These are phyloP conservation scores for Lactarius akahatsu DNA, from an alignment of 768 basidiomycete species.

Conservation along the genomic window DNA sequence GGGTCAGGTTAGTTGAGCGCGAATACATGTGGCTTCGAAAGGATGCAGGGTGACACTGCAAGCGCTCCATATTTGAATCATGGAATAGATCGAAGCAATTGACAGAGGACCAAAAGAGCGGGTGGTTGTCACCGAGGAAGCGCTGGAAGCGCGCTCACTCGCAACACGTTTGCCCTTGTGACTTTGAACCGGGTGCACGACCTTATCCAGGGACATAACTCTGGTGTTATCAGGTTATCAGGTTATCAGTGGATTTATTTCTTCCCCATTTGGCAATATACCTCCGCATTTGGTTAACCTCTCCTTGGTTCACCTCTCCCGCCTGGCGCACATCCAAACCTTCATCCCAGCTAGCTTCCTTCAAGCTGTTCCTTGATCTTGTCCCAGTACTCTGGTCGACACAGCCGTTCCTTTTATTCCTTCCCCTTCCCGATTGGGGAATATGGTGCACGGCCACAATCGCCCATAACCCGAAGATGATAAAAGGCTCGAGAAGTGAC, in stretches of 20 bases:
- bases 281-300: constrained; percentile 24
- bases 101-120: background rate
- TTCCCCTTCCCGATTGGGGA: constrained; percentile 11
- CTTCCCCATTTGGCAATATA: constrained; percentile 13
- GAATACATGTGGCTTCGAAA: constrained; percentile 19
- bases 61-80: constrained; percentile 8
- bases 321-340: constrained; percentile 13
- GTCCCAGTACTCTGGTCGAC: constrained; percentile 20
- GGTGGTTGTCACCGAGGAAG: constrained; percentile 15
- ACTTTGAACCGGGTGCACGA: constrained; percentile 13
- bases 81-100: constrained; percentile 12
- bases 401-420: constrained; percentile 10
- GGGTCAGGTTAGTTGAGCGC: constrained; percentile 4
- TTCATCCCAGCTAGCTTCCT: constrained; percentile 15
- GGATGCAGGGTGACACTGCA: constrained; percentile 6
- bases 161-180: constrained; percentile 14
- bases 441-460: constrained; percentile 22
- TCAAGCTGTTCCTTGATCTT: constrained; percentile 22
- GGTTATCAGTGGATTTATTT: constrained; percentile 16
- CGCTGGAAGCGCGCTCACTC: constrained; percentile 14
- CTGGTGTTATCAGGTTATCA: constrained; percentile 12
- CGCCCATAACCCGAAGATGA: constrained; percentile 19
- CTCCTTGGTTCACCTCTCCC: constrained; percentile 15
- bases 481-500: constrained; percentile 17
- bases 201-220: constrained; percentile 18